Base-by-base conservation (phyloP, 2,329 filamentous ascomycete species). In the Aureobasidium subglaciale region DNA sequence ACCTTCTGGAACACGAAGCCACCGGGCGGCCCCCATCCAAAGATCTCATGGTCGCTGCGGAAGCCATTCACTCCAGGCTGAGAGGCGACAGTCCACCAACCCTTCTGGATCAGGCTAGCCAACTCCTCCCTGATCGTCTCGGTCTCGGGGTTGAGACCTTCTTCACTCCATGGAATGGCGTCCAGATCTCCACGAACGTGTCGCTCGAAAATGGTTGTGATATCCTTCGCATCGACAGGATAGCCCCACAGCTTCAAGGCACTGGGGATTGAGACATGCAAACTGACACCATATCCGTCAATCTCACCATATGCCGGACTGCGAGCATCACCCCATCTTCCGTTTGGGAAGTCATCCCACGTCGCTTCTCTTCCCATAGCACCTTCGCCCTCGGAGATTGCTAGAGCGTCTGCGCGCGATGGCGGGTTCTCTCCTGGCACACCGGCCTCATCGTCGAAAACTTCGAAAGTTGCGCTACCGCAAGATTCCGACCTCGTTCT, bases 281-380 rank as follows among this genome's bases (percentile, higher is more conserved):
- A 77, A 56, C 87, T 93, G n/a, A 95, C 90, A 10, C 93, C 93
- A 68, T 97, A 97, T n/a, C 92, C 92, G 67, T 97, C 91, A 58
- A 96, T 96, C 70, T 96, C 90, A 64, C 92, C 92, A 67, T 95
- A 97, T 0, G 92, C 92, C 30, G 90, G 90, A 2, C 90, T 96
- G 52, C 92, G 83, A 4, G 91, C 88, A 65, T 96, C 92, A 67
- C 92, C 92, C 84, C 92, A 97, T 55, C 92, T 83, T 25, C 92
- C 93, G 75, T 97, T 97, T 60, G 92, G 92, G 70, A 90, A 99
- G 65, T 99, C 93, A 65, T 99, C 93, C 93, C 93, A 99, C 0
- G 93, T 99, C 30, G 93, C 93, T 76, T 97, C 92, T 48, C 93
- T 82, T 10, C 92, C 93, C 6, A 96, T 77, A 3, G 87, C 81